phyloP scores from a whole-genome alignment of 129 eudicot species.

The Flaveria sonorensis region DNA sequence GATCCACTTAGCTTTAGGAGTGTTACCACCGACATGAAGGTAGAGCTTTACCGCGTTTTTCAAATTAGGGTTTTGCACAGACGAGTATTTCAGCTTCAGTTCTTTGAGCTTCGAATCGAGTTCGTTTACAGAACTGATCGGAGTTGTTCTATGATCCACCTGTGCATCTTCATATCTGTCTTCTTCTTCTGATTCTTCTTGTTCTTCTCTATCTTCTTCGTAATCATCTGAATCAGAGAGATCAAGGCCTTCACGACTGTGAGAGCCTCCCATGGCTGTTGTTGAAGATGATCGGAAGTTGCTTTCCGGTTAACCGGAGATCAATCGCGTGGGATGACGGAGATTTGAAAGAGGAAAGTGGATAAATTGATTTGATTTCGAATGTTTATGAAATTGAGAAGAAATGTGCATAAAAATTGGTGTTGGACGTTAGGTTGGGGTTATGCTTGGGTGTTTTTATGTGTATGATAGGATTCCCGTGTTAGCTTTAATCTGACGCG shows the following conservation, averaged over 20 bases:
- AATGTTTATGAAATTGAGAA: slow-evolving; percentile 20
- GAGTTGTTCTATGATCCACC: slow-evolving; percentile 31
- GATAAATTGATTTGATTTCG: slow-evolving; percentile 10
- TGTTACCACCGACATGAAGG: slow-evolving; percentile 79
- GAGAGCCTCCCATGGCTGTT: slow-evolving; percentile 67
- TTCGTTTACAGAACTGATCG: slow-evolving; percentile 50
- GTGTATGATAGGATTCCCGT: neutral
- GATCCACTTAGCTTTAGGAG: slow-evolving; percentile 84
- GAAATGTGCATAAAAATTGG: neutral
- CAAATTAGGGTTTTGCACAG: slow-evolving; percentile 30
- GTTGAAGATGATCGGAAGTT: slow-evolving; percentile 11
- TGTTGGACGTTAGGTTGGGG: neutral
- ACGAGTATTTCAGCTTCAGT: slow-evolving; percentile 62
- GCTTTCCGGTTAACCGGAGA: slow-evolving; percentile 23
- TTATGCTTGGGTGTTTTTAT: neutral
- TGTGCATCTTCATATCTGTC: slow-evolving; percentile 46
- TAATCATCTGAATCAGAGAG: slow-evolving; percentile 74
- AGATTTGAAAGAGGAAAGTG: neutral
- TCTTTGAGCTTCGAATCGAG: slow-evolving; percentile 62
- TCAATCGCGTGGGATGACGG: neutral
- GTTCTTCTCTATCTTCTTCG: slow-evolving; percentile 41
- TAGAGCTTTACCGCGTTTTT: slow-evolving; percentile 72
- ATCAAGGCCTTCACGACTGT: slow-evolving; percentile 88
- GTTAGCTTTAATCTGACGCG: slow-evolving; percentile 33
- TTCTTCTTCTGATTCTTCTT: slow-evolving; percentile 28